phyloP scores from a whole-genome alignment of 176 grass and related monocot species.

The Oryza longistaminata region DNA sequence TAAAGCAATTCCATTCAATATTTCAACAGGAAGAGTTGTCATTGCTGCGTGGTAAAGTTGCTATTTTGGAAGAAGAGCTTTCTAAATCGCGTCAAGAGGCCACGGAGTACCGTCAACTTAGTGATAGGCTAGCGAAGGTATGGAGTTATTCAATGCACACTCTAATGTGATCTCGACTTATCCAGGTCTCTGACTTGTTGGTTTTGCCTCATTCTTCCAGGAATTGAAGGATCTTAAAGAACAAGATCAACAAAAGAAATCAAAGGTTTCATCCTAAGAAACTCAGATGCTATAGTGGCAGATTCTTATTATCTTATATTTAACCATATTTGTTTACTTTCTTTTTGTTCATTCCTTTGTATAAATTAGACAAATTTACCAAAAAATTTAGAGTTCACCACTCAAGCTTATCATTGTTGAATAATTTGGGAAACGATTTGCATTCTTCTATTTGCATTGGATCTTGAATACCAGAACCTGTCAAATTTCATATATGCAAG shows the following conservation, averaged over 20 bases:
- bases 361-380: neutral
- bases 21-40: slow-evolving; percentile 76
- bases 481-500: neutral
- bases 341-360: slow-evolving; percentile 13
- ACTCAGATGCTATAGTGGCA: slow-evolving; percentile 1
- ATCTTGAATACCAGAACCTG: slow-evolving; percentile 24
- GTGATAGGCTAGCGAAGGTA: slow-evolving; percentile 82
- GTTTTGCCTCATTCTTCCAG: slow-evolving; percentile 50
- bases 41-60: slow-evolving; percentile 66
- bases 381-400: slow-evolving; percentile 20
- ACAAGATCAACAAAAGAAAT: slow-evolving; percentile 80
- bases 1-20: slow-evolving; percentile 19
- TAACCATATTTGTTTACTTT: slow-evolving; percentile 24
- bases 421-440: neutral
- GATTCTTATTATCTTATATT: slow-evolving; percentile 7
- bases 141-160: slow-evolving; percentile 11
- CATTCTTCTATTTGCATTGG: neutral
- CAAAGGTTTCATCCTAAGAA: slow-evolving; percentile 59
- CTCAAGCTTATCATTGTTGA: neutral
- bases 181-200: slow-evolving; percentile 40
- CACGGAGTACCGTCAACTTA: slow-evolving; percentile 53
- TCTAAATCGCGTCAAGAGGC: slow-evolving; percentile 71
- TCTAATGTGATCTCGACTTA: slow-evolving; percentile 30
- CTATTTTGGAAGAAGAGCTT: slow-evolving; percentile 84
- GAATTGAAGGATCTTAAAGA: slow-evolving; percentile 97